Evolutionary conservation across 805 yeast genomes (phyloP).

Genomic region (Pichia deserticola): DNA sequence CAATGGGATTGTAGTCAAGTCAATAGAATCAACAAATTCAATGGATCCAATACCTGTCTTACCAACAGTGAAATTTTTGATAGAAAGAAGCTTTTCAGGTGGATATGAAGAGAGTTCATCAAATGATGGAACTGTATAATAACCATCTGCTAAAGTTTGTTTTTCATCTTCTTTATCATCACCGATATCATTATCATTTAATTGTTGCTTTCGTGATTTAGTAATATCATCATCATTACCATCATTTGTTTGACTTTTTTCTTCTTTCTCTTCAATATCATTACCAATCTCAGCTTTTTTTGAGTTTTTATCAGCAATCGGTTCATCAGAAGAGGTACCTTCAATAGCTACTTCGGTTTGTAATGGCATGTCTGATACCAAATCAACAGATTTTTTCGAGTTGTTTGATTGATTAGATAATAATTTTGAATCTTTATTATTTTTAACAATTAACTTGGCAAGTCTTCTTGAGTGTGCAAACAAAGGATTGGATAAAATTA

Average conservation of each 20-base stretch:
- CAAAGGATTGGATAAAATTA: slow-evolving; percentile 62
- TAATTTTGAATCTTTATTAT: slow-evolving; percentile 23
- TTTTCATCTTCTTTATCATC: neutral
- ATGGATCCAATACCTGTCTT: slow-evolving; percentile 70
- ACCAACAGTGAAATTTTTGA: slow-evolving; percentile 67
- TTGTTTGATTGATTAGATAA: neutral
- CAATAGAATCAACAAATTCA: slow-evolving; percentile 75
- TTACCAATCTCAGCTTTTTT: neutral
- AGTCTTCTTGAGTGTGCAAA: slow-evolving; percentile 56
- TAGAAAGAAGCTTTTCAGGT: slow-evolving; percentile 54
- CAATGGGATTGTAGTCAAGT: slow-evolving; percentile 60
- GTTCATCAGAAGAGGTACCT: neutral
- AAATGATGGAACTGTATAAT: slow-evolving; percentile 79
- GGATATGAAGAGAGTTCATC: slow-evolving; percentile 53
- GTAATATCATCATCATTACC: neutral
- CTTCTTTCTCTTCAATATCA: neutral
- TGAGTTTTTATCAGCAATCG: neutral
- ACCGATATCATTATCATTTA: neutral
- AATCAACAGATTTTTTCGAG: slow-evolving; percentile 26
- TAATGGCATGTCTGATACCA: slow-evolving; percentile 17
- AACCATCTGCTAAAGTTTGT: slow-evolving; percentile 46
- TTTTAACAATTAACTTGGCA: slow-evolving; percentile 48
- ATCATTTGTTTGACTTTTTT: neutral
- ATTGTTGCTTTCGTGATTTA: neutral
- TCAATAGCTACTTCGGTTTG: neutral